Percentiles rank a stretch among this genome's conserved stretches.
Conservation (phyloP, 2,329 filamentous ascomycete genomes). For the Aspergillus clavatus region DNA sequence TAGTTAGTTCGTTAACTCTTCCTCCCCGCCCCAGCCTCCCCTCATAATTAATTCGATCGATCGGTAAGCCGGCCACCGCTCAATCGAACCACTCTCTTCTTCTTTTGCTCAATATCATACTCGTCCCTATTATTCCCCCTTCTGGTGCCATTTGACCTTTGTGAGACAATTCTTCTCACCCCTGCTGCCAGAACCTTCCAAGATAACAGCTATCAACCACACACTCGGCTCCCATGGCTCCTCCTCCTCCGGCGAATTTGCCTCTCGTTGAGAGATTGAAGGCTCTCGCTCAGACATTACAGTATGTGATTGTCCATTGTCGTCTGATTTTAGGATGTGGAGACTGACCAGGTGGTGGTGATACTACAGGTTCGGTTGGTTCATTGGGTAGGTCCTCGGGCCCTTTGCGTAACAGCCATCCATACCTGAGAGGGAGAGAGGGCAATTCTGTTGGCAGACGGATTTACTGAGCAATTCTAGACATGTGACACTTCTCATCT, state of each 20-base stretch:
- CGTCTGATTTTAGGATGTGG: constrained; percentile 9
- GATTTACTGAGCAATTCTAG: constrained; percentile 46
- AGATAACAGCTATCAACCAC: background rate
- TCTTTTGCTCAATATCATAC: too few relatives aligned
- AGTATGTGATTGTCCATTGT: constrained; percentile 62
- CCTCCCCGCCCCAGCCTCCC: constrained; percentile 19
- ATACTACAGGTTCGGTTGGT: constrained; percentile 60
- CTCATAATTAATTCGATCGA: constrained; percentile 5
- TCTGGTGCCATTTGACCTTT: background rate
- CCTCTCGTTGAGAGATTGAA: constrained; percentile 71
- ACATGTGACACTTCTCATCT: constrained; percentile 79
- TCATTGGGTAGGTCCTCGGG: constrained; percentile 63
- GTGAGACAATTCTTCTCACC: constrained; percentile 1
- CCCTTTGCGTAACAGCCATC: constrained; percentile 6
- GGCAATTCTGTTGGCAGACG: background rate
- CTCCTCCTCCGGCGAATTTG: constrained; percentile 64
- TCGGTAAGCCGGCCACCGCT: constrained; percentile 5
- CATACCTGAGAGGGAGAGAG: background rate
- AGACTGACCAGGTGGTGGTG: constrained; percentile 32
- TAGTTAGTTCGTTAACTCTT: too few relatives aligned
- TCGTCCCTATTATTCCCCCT: background rate
- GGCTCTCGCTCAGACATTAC: constrained; percentile 78
- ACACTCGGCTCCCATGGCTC: constrained; percentile 54
- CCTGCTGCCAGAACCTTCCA: background rate
- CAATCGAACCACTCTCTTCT: too few relatives aligned